Evolutionary conservation across 257 asterid genomes (phyloP).

Genomic region (Cordia subcordata): DNA sequence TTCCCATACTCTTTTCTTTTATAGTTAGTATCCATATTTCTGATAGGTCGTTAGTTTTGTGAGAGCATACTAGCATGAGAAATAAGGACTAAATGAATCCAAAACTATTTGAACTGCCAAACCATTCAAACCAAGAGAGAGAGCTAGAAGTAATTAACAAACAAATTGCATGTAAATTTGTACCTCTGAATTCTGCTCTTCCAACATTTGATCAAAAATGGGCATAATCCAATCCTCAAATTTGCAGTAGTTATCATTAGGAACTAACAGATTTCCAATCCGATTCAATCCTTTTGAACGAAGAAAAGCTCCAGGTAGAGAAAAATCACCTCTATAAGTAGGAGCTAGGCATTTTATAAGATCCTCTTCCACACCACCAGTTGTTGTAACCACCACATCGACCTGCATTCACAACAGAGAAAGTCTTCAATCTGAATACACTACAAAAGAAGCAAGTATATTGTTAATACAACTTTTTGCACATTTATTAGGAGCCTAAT

Average conservation of each 20-base stretch:
- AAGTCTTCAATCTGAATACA: neutral
- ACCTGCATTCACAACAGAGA: constrained; percentile 44
- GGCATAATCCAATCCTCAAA: constrained; percentile 97
- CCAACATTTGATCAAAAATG: constrained; percentile 80
- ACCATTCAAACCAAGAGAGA: neutral
- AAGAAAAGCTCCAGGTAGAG: constrained; percentile 73
- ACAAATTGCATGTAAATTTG: neutral
- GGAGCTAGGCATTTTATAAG: constrained; percentile 96
- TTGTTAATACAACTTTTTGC: too few relatives aligned
- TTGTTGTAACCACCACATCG: constrained; percentile 94
- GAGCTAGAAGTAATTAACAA: neutral
- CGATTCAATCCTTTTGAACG: constrained; percentile 91
- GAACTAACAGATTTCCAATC: constrained; percentile 87
- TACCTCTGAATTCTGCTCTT: constrained; percentile 71
- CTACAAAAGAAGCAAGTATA: neutral
- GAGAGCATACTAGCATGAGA: too few relatives aligned
- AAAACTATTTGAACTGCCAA: neutral
- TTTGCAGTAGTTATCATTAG: constrained; percentile 91
- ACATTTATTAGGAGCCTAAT: too few relatives aligned
- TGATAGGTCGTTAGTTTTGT: too few relatives aligned
- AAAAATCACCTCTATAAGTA: constrained; percentile 76
- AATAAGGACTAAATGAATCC: too few relatives aligned
- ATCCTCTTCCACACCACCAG: constrained; percentile 98
- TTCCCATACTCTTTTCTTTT: too few relatives aligned
- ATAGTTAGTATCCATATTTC: too few relatives aligned